phyloP scores from a whole-genome alignment of 805 yeast genomes.

The Lipomyces mesembrius region DNA sequence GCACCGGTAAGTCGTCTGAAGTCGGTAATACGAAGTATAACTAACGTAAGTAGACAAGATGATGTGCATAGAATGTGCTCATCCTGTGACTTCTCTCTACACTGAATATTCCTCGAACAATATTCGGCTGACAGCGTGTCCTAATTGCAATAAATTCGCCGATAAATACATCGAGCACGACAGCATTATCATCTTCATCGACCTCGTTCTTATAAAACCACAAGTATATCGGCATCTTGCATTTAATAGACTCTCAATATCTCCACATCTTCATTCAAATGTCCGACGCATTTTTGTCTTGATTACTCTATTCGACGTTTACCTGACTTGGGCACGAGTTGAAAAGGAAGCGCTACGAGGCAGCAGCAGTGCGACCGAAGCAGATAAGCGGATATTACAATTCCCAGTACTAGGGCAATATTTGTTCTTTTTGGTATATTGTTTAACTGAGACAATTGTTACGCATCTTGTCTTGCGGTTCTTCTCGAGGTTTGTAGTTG shows the following conservation, averaged over 20 bases:
- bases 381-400: constrained; percentile 35
- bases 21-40: background rate
- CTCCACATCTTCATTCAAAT: constrained; percentile 36
- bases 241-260: constrained; percentile 60
- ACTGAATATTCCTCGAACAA: constrained; percentile 75
- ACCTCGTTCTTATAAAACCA: constrained; percentile 78
- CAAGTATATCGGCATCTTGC: constrained; percentile 81
- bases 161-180: constrained; percentile 94
- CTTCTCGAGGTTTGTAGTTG: constrained; percentile 40
- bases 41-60: constrained; percentile 48
- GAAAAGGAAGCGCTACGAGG: constrained; percentile 57
- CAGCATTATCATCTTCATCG: constrained; percentile 79
- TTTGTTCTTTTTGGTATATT: constrained; percentile 45
- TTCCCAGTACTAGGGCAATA: constrained; percentile 48
- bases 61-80: constrained; percentile 91
- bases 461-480: constrained; percentile 48
- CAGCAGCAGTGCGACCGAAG: background rate
- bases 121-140: constrained; percentile 78
- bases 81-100: constrained; percentile 66
- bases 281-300: constrained; percentile 60
- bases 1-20: too few species aligned
- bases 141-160: constrained; percentile 70
- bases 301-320: constrained; percentile 80
- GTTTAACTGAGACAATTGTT: constrained; percentile 45
- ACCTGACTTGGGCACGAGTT: constrained; percentile 87